A percentile compares a stretch with the other conserved stretches of the same genome.
Conservation (phyloP, 2,329 filamentous ascomycete species). For the Botrytis aclada region DNA sequence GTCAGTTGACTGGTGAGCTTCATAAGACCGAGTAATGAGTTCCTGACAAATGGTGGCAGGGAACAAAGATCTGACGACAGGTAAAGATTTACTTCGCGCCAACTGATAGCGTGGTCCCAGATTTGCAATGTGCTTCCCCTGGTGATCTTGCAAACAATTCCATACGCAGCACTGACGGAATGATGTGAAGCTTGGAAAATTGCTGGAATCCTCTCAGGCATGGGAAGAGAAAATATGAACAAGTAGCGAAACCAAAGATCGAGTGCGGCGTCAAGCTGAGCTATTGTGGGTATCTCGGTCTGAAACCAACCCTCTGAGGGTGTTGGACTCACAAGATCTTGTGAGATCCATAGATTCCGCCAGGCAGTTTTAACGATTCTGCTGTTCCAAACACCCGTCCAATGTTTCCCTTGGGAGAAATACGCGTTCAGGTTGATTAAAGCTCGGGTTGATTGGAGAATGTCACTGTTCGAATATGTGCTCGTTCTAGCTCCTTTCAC, state of each 20-base stretch:
- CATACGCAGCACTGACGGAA: slow-evolving; percentile 58
- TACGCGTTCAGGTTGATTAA: slow-evolving; percentile 34
- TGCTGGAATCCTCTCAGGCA: slow-evolving; percentile 45
- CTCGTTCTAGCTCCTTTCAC: slow-evolving; percentile 50
- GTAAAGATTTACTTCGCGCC: slow-evolving; percentile 49
- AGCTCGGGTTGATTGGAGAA: slow-evolving; percentile 39
- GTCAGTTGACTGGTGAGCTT: slow-evolving; percentile 25
- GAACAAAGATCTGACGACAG: slow-evolving; percentile 34
- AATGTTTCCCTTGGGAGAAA: slow-evolving; percentile 42
- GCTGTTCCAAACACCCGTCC: slow-evolving; percentile 47
- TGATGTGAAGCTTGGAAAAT: slow-evolving; percentile 64
- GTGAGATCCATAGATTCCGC: slow-evolving; percentile 46
- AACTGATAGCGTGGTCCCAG: slow-evolving; percentile 60
- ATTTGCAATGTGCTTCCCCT: slow-evolving; percentile 58
- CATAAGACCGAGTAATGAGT: slow-evolving; percentile 32
- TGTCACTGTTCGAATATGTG: slow-evolving; percentile 46
- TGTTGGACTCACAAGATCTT: slow-evolving; percentile 43
- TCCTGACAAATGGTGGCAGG: slow-evolving; percentile 33
- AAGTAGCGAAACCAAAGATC: slow-evolving; percentile 47
- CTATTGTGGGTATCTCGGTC: slow-evolving; percentile 45
- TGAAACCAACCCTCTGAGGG: slow-evolving; percentile 45
- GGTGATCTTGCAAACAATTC: slow-evolving; percentile 60
- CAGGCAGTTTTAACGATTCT: slow-evolving; percentile 46
- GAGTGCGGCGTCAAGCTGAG: slow-evolving; percentile 45
- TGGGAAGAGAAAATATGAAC: slow-evolving; percentile 47